phyloP scores from a whole-genome alignment of 2,329 filamentous ascomycete species.

The Penicillium janthinellum region DNA sequence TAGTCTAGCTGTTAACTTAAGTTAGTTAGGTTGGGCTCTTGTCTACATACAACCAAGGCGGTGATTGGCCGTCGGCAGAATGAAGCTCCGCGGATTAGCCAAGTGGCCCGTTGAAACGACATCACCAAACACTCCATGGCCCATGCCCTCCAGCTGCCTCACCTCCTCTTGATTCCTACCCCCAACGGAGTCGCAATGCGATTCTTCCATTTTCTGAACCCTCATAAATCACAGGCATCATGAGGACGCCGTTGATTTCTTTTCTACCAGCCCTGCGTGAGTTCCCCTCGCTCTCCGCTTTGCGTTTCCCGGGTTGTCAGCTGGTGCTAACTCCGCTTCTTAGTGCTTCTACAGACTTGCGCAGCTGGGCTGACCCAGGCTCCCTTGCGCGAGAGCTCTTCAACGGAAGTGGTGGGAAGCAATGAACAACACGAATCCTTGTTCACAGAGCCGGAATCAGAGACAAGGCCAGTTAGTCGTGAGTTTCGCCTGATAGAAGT shows the following conservation, averaged over 20 bases:
- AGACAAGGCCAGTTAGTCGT: slow-evolving; percentile 33
- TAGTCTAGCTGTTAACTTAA: not conserved
- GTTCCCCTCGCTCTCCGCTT: slow-evolving; percentile 15
- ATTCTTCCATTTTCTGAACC: slow-evolving; percentile 27
- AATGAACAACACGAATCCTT: slow-evolving; percentile 21
- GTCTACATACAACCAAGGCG: slow-evolving; percentile 5
- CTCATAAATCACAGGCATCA: slow-evolving; percentile 31
- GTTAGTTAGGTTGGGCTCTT: not conserved
- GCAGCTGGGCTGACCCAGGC: slow-evolving; percentile 30
- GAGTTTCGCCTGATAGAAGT: slow-evolving; percentile 14
- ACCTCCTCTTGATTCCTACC: not conserved
- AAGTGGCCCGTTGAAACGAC: slow-evolving; percentile 40
- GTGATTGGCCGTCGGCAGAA: slow-evolving; percentile 35
- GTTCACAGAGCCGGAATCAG: slow-evolving; percentile 24
- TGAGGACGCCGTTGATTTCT: slow-evolving; percentile 38
- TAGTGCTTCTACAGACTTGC: slow-evolving; percentile 37
- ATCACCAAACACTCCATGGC: slow-evolving; percentile 16
- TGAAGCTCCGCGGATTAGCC: slow-evolving; percentile 39
- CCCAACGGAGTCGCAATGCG: slow-evolving; percentile 36
- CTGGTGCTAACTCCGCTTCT: slow-evolving; percentile 25
- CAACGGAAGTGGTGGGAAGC: slow-evolving; percentile 23
- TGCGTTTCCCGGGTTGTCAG: slow-evolving; percentile 4
- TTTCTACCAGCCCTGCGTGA: slow-evolving; percentile 41
- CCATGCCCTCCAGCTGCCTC: not conserved
- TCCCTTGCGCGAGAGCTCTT: slow-evolving; percentile 21